Base-by-base conservation (phyloP, 208 protist species). In the Acanthamoeba healyi region DNA sequence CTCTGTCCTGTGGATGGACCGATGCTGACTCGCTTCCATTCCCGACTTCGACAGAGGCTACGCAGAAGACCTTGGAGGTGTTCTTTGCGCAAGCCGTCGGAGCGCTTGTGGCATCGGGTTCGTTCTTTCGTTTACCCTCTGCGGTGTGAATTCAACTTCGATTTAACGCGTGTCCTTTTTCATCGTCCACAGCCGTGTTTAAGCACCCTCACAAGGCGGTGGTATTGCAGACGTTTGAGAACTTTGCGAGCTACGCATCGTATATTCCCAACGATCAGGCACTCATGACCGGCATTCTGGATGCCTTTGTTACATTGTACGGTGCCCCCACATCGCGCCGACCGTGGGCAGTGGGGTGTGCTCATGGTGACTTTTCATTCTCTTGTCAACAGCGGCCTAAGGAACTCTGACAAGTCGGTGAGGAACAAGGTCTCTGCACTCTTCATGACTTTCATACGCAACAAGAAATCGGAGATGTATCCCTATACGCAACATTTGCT, bases 191-290 rank as follows among this genome's bases (percentile, higher is more conserved):
- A 91, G 84, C 51, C 44, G 84, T 91, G 84, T 65, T 91, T 24
- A 91, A 91, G 42, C 84, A 91, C 34, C 61, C 84, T 12, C 84
- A 91, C 29, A 91, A 72, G 84, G 84, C 84, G n/a, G 84, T 91
- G 29, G 84, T 70, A 4, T 29, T 91, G 84, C 56, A 91, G 61
- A 34, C 84, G 36, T 91, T 91, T n/a, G 51, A 65, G 26, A 91
- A 65, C 51, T 36, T 91, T 24, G 34, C 84, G 10, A 74, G 38
- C 34, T 91, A 91, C 42, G 84, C 84, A 14, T 26, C 56, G 12
- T 91, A 91, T 24, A 74, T 91, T n/a, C 84, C 84, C 36, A 91
- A 63, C 56, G 84, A 91, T 5, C 51, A 40, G 40, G 51, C 84
- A 9, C 54, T 91, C 2, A 91, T 91, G 84, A 91, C 84, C 2